These are phyloP conservation scores for Asterionellopsis glacialis DNA, from an alignment of 108 stramenopile species.

Conservation along the genomic window DNA sequence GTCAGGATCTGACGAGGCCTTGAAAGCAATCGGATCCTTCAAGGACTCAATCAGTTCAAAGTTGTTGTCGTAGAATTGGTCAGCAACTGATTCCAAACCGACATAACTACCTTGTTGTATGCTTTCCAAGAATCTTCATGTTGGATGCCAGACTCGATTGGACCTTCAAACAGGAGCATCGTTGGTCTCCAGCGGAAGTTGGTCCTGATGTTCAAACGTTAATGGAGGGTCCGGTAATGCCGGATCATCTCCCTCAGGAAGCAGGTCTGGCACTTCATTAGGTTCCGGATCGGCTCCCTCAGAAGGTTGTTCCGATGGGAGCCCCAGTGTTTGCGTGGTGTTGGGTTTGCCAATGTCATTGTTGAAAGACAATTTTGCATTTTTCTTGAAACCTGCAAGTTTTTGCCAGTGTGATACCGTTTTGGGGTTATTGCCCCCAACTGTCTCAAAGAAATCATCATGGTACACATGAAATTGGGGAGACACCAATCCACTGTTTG, in stretches of 20 bases:
- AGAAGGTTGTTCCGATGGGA: not conserved
- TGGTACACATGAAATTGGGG: conserved; percentile 22
- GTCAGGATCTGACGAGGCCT: conserved; percentile 7
- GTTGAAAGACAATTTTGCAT: not conserved
- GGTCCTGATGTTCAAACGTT: not conserved
- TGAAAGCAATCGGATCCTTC: conserved; percentile 2
- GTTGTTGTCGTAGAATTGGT: not conserved
- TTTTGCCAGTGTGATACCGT: not conserved
- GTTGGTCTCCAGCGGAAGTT: not conserved
- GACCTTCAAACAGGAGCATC: not conserved
- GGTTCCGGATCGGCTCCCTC: not conserved
- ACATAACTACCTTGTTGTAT: not conserved
- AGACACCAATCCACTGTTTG: conserved; percentile 13
- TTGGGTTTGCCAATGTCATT: too few relatives aligned
- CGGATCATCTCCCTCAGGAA: too few relatives aligned
- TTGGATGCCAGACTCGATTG: not conserved
- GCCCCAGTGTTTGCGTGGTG: not conserved
- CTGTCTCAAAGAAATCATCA: conserved; percentile 32
- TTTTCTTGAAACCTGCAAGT: not conserved
- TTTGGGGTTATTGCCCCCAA: not conserved
- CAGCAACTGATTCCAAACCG: not conserved
- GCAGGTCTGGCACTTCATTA: not conserved
- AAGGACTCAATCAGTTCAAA: not conserved
- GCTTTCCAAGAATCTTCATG: not conserved
- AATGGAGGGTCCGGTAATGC: too few relatives aligned